Evolutionary conservation across 768 basidiomycete species (phyloP).

Genomic region (Amanita polypyramis): DNA sequence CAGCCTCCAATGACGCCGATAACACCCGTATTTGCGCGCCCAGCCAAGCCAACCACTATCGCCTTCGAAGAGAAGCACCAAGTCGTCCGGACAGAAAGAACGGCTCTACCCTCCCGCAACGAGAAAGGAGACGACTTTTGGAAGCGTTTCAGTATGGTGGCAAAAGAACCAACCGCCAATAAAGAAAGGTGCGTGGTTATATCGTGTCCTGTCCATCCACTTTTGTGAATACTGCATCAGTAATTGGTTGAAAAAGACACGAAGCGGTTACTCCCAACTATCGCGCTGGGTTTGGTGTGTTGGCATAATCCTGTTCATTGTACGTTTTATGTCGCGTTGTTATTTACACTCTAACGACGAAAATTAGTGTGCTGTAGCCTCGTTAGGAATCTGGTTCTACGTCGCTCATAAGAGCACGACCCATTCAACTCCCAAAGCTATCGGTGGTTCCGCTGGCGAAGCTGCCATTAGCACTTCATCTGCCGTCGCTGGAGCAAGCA

Average conservation of each 20-base stretch:
- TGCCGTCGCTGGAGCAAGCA: constrained; percentile 14
- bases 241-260: constrained; percentile 60
- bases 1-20: constrained; percentile 74
- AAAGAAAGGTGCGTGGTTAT: constrained; percentile 34
- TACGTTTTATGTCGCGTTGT: constrained; percentile 17
- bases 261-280: constrained; percentile 37
- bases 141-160: constrained; percentile 79
- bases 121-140: constrained; percentile 80
- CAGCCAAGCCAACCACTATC: constrained; percentile 28
- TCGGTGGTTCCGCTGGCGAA: constrained; percentile 55
- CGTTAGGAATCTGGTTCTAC: constrained; percentile 50
- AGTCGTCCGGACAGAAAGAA: constrained; percentile 42
- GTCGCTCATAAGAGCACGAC: constrained; percentile 38
- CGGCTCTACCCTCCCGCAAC: constrained; percentile 54
- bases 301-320: constrained; percentile 47
- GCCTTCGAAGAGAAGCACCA: constrained; percentile 32
- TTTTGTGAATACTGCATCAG: constrained; percentile 20
- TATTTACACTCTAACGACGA: not conserved
- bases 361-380: constrained; percentile 38
- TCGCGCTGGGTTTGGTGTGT: constrained; percentile 64
- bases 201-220: not conserved
- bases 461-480: constrained; percentile 14
- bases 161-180: constrained; percentile 37
- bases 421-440: constrained; percentile 43
- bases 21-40: constrained; percentile 65